Evolutionary conservation across 805 yeast genomes (phyloP).

Genomic region (Jamesozyma spencerorum): DNA sequence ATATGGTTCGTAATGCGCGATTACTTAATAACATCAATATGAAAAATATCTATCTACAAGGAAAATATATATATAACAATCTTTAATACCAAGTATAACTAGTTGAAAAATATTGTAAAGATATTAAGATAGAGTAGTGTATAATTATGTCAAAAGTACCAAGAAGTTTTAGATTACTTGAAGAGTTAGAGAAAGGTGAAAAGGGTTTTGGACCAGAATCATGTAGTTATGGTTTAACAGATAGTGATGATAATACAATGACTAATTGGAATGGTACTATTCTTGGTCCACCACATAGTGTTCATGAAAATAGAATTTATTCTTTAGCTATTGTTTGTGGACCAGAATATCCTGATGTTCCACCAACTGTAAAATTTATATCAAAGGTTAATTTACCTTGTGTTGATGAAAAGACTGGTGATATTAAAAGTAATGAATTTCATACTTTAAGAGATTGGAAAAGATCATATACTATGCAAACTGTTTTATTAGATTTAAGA

Average conservation of each 20-base stretch:
- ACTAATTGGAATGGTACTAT: constrained; percentile 97
- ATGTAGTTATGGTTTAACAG: constrained; percentile 88
- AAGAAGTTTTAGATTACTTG: constrained; percentile 86
- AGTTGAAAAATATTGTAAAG: too few species aligned
- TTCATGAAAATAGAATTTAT: constrained; percentile 90
- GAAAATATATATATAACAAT: too few species aligned
- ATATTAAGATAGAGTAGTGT: too few species aligned
- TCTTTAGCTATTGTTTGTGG: constrained; percentile 77
- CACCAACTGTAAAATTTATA: constrained; percentile 74
- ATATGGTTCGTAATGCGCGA: too few species aligned
- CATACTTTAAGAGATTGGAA: constrained; percentile 77
- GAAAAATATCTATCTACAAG: too few species aligned
- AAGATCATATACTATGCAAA: constrained; percentile 85
- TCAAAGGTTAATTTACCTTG: constrained; percentile 87
- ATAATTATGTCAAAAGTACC: too few species aligned
- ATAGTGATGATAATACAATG: constrained; percentile 86
- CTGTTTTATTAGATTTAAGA: constrained; percentile 79
- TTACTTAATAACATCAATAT: too few species aligned
- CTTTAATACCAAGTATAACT: too few species aligned
- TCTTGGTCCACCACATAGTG: constrained; percentile 88
- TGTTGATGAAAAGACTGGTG: constrained; percentile 59
- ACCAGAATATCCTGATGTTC: constrained; percentile 73
- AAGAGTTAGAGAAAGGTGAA: constrained; percentile 96
- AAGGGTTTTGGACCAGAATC: constrained; percentile 96
- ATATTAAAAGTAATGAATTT: constrained; percentile 44